Evolutionary conservation across 208 protist genomes (phyloP).

Genomic region (Acanthamoeba triangularis): DNA sequence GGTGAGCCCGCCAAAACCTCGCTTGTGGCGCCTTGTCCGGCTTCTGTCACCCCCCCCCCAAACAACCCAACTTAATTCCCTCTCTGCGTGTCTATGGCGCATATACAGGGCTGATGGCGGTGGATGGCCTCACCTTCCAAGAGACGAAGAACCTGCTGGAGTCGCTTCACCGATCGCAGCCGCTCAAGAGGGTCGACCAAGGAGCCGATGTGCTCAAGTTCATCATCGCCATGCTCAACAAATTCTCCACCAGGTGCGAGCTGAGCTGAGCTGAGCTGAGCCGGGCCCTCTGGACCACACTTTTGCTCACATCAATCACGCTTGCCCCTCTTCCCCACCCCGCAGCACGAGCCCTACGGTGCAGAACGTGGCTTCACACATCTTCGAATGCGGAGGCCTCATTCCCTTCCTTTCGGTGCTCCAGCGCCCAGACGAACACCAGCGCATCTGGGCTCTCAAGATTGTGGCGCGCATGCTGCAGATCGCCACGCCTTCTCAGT

Average conservation of each 20-base stretch:
- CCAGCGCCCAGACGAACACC: slow-evolving; percentile 5
- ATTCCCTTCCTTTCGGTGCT: slow-evolving; percentile 29
- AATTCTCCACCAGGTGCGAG: slow-evolving; percentile 13
- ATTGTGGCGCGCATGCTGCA: slow-evolving; percentile 31
- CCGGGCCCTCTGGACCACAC: not conserved
- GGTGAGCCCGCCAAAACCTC: not conserved
- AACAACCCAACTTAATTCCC: not conserved
- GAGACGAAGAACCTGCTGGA: slow-evolving; percentile 50
- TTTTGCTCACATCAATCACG: not conserved
- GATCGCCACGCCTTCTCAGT: not conserved
- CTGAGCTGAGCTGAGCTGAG: not conserved
- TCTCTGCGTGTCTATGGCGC: too few relatives aligned
- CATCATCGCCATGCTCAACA: slow-evolving; percentile 50
- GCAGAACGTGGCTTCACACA: slow-evolving; percentile 22
- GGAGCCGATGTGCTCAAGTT: slow-evolving; percentile 54
- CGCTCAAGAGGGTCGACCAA: slow-evolving; percentile 21
- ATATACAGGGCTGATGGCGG: slow-evolving; percentile 9
- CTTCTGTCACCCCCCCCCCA: not conserved
- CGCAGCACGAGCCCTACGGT: not conserved
- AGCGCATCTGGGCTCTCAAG: slow-evolving; percentile 61
- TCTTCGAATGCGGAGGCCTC: slow-evolving; percentile 57
- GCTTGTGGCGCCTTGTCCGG: not conserved
- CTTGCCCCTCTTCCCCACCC: too few relatives aligned
- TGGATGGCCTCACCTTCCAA: slow-evolving; percentile 30
- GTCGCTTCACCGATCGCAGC: slow-evolving; percentile 35